Percentiles rank a stretch among this genome's conserved stretches.
phyloP scores from a whole-genome alignment of 129 eudicot species.

The Tagetes patula region DNA sequence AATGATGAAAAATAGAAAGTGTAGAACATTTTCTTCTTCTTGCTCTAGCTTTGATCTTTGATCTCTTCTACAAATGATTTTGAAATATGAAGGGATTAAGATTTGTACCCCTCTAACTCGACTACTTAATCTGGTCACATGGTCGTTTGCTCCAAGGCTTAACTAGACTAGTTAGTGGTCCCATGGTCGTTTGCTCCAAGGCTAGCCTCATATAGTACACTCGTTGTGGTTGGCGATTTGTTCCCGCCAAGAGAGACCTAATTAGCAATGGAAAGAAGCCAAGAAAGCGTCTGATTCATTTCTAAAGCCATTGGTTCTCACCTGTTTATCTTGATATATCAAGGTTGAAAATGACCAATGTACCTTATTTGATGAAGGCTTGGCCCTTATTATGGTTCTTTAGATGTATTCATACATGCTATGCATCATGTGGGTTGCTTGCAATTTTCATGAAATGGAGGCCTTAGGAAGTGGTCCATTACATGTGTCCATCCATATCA shows the following conservation, averaged over 20 bases:
- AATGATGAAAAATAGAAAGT: too few species aligned
- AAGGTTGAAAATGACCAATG: not conserved
- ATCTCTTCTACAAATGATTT: too few species aligned
- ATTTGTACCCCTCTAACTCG: too few species aligned
- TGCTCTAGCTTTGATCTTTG: too few species aligned
- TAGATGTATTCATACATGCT: not conserved
- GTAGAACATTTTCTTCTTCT: too few species aligned
- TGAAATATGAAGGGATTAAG: too few species aligned
- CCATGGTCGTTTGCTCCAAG: too few species aligned
- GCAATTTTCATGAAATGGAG: not conserved
- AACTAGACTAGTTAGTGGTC: too few species aligned
- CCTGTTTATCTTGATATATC: constrained; percentile 1
- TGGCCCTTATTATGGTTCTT: not conserved
- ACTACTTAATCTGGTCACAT: too few species aligned
- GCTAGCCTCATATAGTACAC: not conserved
- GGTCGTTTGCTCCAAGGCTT: too few species aligned
- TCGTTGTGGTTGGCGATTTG: constrained; percentile 8
- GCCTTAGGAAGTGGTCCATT: constrained; percentile 2
- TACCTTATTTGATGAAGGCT: not conserved
- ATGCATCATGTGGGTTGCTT: constrained; percentile 18
- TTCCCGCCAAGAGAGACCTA: constrained; percentile 29
- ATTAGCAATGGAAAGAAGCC: constrained; percentile 53
- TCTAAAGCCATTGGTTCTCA: constrained; percentile 59
- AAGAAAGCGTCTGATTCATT: constrained; percentile 46
- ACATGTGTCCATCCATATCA: not conserved